Evolutionary conservation across 2,329 filamentous ascomycete species (phyloP), one percentile per base, ranked within the genome.

Genomic region (Penicillium sp.): DNA sequence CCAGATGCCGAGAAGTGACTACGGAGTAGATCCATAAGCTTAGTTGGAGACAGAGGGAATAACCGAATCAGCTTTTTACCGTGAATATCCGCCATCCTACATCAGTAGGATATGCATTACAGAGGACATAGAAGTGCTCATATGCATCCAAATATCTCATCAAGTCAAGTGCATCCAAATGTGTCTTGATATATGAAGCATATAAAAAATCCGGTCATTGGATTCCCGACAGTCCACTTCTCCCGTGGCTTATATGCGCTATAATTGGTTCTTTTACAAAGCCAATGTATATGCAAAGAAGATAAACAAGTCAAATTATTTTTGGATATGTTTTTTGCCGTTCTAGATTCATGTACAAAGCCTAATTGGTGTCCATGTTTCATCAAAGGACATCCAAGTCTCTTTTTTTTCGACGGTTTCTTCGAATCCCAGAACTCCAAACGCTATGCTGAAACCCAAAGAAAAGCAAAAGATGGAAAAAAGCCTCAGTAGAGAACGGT

Each of bases 371-470:
- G 51, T 48, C 51, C 53, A 53, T 56, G 50, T 26, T 49, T 45
- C 47, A 43, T 45, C 45, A 47, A 51, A 51, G 42, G 53, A 50
- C 52, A 43, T 52, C 49, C 50, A 49, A 41, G 44, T 45, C 48
- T 31, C 42, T 51, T 61, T 58, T 54, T 48, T 48, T 54, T 43
- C 52, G 53, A 52, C 53, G 51, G 55, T 53, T 57, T 60, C 54
- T 50, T 47, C 53, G 51, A 61, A 58, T 59, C 61, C 66, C 59
- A 64, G 29, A 68, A 69, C 67, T 68, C 67, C 67, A 60, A 67
- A 67, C 67, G 67, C 67, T 70, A 70, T 70, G 67, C 67, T 60
- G 59, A 55, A 60, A 61, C 54, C 52, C 58, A 57, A 53, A 54
- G 24, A 56, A 51, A 55, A 53, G 46, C 53, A 48, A 55, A 53